Base-by-base conservation (phyloP, 768 basidiomycete genomes). In the Polyporus arcularius region DNA sequence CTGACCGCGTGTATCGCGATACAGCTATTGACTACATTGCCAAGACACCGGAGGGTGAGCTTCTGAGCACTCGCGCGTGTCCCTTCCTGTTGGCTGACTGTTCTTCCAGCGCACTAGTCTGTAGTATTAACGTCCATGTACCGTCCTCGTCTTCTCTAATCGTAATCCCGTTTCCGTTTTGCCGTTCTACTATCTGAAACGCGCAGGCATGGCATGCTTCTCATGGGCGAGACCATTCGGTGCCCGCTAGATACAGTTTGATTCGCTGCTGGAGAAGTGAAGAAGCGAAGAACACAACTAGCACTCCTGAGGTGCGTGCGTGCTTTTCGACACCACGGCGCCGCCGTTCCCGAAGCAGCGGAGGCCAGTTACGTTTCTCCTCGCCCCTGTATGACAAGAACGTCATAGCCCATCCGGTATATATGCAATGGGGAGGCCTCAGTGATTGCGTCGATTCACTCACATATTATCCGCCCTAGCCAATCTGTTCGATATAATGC, bases 21-120 rank as follows among this genome's bases (percentile, higher is more conserved):
- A 14, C 70, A 96, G 95, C 96, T 57, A 92, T 98, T 71, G 92
- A 97, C 74, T 98, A 98, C 73, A 90, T 98, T 75, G 85, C 84
- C 66, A 94, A 94, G 81, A 94, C 94, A 39, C 72, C 72, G 38
- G 72, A 69, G 59, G 72, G 72, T 73, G 41, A 39, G 71, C 55
- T 31, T 53, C 35, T 26, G n/a, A 11, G 4, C 18, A 8, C 18
- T 35, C 30, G 9, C 47, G 5, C 28, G 21, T 16, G n/a, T 31
- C 35, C 28, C 15, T 26, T 15, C 35, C 32, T 55, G 42, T 43
- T 50, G 43, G 21, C 59, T 64, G 12, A 61, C 35, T 39, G n/a
- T 28, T 53, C 31, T 30, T 30, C 21, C 53, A 67, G 67, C 65
- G 26, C 67, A 66, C 58, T 68, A 64, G 60, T 53, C 58, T 40